Percentiles rank a stretch among this genome's conserved stretches.
phyloP scores from a whole-genome alignment of 768 basidiomycete genomes.

The Tephrocybe rancida region DNA sequence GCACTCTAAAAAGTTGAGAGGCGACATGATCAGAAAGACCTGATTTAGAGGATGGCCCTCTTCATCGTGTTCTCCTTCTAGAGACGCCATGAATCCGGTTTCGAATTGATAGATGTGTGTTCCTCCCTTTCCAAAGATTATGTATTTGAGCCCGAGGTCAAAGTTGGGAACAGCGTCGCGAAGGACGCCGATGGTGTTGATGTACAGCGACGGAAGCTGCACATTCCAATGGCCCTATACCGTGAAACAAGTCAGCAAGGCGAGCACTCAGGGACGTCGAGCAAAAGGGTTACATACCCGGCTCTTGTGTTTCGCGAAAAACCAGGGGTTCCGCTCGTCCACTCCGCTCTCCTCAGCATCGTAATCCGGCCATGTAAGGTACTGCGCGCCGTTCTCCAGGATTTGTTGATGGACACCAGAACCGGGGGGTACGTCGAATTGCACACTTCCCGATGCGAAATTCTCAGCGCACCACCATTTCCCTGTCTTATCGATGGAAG shows the following conservation, averaged over 20 bases:
- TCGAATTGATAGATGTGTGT: constrained; percentile 12
- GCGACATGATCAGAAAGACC: background rate
- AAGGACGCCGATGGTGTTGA: background rate
- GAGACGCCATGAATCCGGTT: background rate
- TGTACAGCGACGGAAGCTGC: background rate
- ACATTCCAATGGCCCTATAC: constrained; percentile 2
- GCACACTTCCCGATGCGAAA: background rate
- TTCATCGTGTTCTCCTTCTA: constrained; percentile 3
- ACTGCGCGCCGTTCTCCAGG: background rate
- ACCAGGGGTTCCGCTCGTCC: background rate
- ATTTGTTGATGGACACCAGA: background rate
- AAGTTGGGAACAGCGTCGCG: background rate
- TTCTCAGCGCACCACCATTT: background rate
- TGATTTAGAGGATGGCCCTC: constrained; percentile 4
- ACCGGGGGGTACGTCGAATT: background rate
- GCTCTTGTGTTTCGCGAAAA: background rate
- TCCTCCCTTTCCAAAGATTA: constrained; percentile 11
- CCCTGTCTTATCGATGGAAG: background rate
- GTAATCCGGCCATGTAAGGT: constrained; percentile 2
- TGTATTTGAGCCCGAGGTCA: constrained; percentile 4
- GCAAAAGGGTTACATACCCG: background rate
- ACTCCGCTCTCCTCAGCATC: background rate
- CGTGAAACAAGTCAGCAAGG: background rate
- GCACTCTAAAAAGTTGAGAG: background rate
- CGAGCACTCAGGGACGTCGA: background rate